Evolutionary conservation across 1,284 basidiomycete species (phyloP), one percentile per base, ranked within the genome.

Genomic region (Coniferiporia sulphurascens): DNA sequence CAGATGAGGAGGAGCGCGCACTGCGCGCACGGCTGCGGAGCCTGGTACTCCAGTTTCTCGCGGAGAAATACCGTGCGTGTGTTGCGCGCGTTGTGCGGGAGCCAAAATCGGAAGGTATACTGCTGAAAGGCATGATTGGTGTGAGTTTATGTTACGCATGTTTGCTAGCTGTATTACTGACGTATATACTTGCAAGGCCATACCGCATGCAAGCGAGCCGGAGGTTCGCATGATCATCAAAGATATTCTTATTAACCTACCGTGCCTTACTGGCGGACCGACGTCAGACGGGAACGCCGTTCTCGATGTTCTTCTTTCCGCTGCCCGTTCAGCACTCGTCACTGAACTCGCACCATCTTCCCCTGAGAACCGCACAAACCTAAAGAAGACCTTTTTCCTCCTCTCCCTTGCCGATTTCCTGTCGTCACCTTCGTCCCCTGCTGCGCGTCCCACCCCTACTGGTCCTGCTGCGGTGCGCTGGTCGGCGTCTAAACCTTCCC

Each of bases 31-130:
- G 78, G 36, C 70, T 87, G 27, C 77, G 85, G 58, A 73, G 73
- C 0, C 74, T 87, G 32, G 86, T 88, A 21, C 65, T 87, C 45
- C 74, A 75, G 7, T 88, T 87, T 70, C 70, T 88, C 55, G 74
- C 75, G 17, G 76, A 73, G 52, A 80, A 60, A 82, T 82, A 77
- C 63, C 71, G 71, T 19, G 72, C 73, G 7, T 78, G 84, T 53
- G 68, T 78, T 5, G 73, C 76, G 62, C 74, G 76, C 45, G 73
- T 81, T 65, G 76, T 78, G 4, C 69, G 71, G n/a, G 77, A 72
- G 6, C 77, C 72, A 56, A 71, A 74, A 32, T 77, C 77, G 1
- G 85, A 86, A 65, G 71, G 74, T 1, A 68, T 77, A 10, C 70
- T 87, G 0, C 72, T 83, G 34, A 67, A 74, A 1, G 78, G 78